A percentile compares a stretch with the other conserved stretches of the same genome.
These are phyloP conservation scores for Ophiostoma sp. DNA, from an alignment of 2,329 filamentous ascomycete species.

Conservation along the genomic window DNA sequence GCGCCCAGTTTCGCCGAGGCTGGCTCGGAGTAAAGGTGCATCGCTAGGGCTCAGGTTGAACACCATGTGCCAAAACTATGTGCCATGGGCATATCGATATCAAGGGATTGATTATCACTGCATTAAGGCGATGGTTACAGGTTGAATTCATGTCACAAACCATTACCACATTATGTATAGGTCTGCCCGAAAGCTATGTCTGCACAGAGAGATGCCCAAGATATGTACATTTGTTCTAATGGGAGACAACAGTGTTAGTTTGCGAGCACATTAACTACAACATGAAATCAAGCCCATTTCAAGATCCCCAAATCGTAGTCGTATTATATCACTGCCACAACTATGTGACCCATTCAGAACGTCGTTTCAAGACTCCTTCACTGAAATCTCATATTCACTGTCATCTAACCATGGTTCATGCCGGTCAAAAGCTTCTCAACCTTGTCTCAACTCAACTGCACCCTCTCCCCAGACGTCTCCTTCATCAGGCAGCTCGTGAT, in stretches of 20 bases:
- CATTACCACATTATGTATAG: not conserved
- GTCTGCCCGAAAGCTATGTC: not conserved
- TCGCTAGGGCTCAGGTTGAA: not conserved
- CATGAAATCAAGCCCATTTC: not conserved
- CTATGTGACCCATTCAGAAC: not conserved
- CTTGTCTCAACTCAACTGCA: not conserved
- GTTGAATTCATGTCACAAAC: not conserved
- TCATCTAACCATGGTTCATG: not conserved
- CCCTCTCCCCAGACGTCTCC: not conserved
- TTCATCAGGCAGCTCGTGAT: too few relatives aligned
- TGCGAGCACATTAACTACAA: not conserved
- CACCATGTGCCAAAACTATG: not conserved
- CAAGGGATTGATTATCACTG: too few relatives aligned
- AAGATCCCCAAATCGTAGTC: not conserved
- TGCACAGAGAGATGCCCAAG: not conserved
- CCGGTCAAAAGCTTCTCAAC: not conserved
- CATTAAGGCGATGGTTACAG: not conserved
- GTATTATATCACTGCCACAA: too few relatives aligned
- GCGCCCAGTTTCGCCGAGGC: not conserved
- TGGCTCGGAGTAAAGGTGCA: not conserved
- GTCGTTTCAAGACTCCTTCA: too few relatives aligned
- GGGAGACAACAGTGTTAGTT: not conserved
- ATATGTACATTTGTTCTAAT: not conserved
- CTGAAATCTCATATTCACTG: too few relatives aligned
- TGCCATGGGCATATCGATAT: not conserved